phyloP scores from a whole-genome alignment of 805 yeast genomes.

The Ogataea populi-albae region DNA sequence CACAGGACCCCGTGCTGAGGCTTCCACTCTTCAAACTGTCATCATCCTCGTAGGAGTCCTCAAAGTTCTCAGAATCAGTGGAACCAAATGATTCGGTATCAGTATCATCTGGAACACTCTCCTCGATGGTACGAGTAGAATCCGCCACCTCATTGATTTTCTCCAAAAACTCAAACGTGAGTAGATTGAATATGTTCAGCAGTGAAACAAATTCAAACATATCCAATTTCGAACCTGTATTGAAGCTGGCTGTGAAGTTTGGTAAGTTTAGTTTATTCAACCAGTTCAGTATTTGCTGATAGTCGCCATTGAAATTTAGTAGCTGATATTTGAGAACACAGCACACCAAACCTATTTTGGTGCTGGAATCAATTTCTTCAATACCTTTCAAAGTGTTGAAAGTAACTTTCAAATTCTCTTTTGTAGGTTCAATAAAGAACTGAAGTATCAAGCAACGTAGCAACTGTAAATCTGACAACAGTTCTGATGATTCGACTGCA shows the following conservation, averaged over 20 bases:
- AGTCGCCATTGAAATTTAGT: slow-evolving; percentile 14
- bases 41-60: slow-evolving; percentile 3
- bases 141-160: slow-evolving; percentile 11
- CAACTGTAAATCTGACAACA: slow-evolving; percentile 8
- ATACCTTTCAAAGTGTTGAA: slow-evolving; percentile 11
- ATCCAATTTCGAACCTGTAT: slow-evolving; percentile 21
- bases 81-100: slow-evolving; percentile 1
- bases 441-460: slow-evolving; percentile 15
- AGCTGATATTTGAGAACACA: slow-evolving; percentile 27
- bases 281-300: slow-evolving; percentile 20
- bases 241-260: slow-evolving; percentile 19
- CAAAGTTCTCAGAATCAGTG: slow-evolving; percentile 2
- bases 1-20: slow-evolving; percentile 2
- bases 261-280: slow-evolving; percentile 25
- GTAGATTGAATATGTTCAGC: slow-evolving; percentile 20
- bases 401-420: slow-evolving; percentile 15
- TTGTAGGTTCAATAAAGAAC: slow-evolving; percentile 21
- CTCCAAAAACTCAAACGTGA: slow-evolving; percentile 16
- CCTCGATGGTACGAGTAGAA: neutral
- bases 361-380: slow-evolving; percentile 10
- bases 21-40: slow-evolving; percentile 5
- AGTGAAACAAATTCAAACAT: slow-evolving; percentile 28
- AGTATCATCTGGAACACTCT: neutral
- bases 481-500: slow-evolving; percentile 7
- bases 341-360: slow-evolving; percentile 22